These are phyloP conservation scores for Lipomyces kockii DNA, from an alignment of 805 yeast genomes.

Conservation along the genomic window DNA sequence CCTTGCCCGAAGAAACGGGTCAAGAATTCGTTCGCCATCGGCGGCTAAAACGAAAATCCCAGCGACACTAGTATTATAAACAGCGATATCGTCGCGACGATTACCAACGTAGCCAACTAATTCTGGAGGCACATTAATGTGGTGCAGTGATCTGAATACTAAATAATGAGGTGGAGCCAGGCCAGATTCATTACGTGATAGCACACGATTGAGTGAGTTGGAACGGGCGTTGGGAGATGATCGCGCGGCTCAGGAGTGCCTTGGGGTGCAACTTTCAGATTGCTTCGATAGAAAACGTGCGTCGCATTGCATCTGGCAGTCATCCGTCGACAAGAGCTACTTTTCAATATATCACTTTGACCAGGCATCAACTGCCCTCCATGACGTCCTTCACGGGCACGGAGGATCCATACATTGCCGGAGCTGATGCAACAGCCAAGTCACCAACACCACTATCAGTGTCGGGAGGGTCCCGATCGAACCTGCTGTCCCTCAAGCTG, in stretches of 20 bases:
- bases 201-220: not conserved
- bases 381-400: constrained; percentile 20
- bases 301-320: not conserved
- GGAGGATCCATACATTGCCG: constrained; percentile 14
- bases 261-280: not conserved
- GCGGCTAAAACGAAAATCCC: not conserved
- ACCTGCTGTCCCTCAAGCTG: constrained; percentile 31
- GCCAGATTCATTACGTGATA: not conserved
- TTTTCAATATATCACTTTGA: not conserved
- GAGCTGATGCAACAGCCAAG: constrained; percentile 17
- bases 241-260: not conserved
- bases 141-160: not conserved
- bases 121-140: not conserved
- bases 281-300: not conserved
- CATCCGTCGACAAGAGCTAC: not conserved
- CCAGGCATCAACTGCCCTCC: constrained; percentile 4
- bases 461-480: constrained; percentile 25
- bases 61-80: not conserved
- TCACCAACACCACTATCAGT: constrained; percentile 25
- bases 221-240: not conserved
- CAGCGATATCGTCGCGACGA: not conserved
- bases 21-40: constrained; percentile 25
- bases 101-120: not conserved
- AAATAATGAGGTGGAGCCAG: not conserved
- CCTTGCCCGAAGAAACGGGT: constrained; percentile 36